Percentiles rank a stretch among this genome's conserved stretches.
phyloP scores from a whole-genome alignment of 257 asterid species.

The Nicotiana benthamiana region DNA sequence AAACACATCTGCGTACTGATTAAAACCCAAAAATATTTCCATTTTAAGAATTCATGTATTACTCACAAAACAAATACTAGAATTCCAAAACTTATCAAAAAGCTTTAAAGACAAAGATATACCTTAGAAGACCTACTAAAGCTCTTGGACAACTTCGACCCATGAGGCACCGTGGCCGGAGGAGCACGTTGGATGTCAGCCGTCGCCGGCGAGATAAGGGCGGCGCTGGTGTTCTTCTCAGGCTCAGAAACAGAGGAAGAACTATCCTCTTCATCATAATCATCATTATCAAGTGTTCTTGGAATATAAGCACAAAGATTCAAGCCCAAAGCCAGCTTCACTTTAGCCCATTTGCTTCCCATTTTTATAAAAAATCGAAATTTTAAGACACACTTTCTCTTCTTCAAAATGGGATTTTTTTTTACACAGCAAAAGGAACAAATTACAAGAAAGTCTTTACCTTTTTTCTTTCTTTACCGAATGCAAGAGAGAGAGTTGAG shows the following conservation, averaged over 20 bases:
- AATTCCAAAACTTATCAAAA: background rate
- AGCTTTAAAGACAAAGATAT: conserved; percentile 14
- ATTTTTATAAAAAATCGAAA: conserved; percentile 14
- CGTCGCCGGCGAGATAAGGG: conserved; percentile 47
- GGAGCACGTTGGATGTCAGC: conserved; percentile 22
- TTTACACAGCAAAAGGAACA: background rate
- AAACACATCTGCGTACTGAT: background rate
- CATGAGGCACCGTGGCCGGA: conserved; percentile 45
- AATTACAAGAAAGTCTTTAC: background rate
- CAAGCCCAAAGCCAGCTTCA: conserved; percentile 78
- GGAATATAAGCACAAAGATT: conserved; percentile 64
- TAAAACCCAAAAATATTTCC: too few relatives aligned
- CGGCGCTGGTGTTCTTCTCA: conserved; percentile 48
- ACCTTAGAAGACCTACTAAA: conserved; percentile 87
- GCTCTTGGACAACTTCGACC: conserved; percentile 64
- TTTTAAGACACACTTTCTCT: conserved; percentile 10
- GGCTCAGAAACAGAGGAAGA: background rate
- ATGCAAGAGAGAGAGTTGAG: too few relatives aligned
- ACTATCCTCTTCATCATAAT: conserved; percentile 25
- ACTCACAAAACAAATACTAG: background rate
- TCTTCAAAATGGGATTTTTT: conserved; percentile 12
- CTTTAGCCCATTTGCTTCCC: conserved; percentile 93
- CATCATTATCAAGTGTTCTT: conserved; percentile 30
- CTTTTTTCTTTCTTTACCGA: too few relatives aligned
- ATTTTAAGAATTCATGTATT: background rate